Evolutionary conservation across 2,329 filamentous ascomycete species (phyloP).

Genomic region (Paraconiothyrium brasiliense): DNA sequence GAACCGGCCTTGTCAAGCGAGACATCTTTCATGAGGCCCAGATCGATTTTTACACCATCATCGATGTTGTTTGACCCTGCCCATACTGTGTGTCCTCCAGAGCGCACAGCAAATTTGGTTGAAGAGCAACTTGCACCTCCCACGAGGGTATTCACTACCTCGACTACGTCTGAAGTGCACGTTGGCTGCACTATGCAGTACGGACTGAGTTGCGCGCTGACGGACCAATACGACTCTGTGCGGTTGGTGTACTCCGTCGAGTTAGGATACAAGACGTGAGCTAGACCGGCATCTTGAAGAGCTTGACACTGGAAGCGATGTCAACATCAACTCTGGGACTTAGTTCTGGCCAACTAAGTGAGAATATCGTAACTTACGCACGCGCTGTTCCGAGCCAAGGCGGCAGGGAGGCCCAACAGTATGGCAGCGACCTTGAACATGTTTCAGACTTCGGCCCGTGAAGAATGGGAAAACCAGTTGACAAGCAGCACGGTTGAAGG

Average conservation of each 20-base stretch:
- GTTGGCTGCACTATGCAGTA: conserved; percentile 43
- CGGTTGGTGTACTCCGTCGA: conserved; percentile 13
- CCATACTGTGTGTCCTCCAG: conserved; percentile 38
- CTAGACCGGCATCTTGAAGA: conserved; percentile 27
- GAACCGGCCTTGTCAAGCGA: conserved; percentile 19
- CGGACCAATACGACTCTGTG: conserved; percentile 36
- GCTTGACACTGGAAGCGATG: conserved; percentile 26
- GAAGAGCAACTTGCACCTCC: conserved; percentile 4
- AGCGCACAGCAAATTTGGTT: conserved; percentile 36
- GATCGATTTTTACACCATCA: conserved; percentile 39
- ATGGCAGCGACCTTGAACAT: conserved; percentile 2
- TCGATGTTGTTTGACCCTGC: conserved; percentile 43
- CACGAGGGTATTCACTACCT: conserved; percentile 24
- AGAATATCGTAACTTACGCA: background rate
- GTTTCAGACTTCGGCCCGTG: conserved; percentile 1
- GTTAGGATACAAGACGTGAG: conserved; percentile 24
- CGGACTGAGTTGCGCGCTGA: conserved; percentile 37
- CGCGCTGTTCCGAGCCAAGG: conserved; percentile 3
- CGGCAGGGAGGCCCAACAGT: conserved; percentile 1
- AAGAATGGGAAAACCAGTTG: background rate
- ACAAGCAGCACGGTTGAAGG: background rate
- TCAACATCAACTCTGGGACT: background rate
- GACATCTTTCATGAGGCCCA: conserved; percentile 34
- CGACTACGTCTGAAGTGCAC: conserved; percentile 37
- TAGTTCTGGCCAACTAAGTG: background rate